Base-by-base conservation (phyloP, 306 rosid species). In the Cicer chorassanicum region DNA sequence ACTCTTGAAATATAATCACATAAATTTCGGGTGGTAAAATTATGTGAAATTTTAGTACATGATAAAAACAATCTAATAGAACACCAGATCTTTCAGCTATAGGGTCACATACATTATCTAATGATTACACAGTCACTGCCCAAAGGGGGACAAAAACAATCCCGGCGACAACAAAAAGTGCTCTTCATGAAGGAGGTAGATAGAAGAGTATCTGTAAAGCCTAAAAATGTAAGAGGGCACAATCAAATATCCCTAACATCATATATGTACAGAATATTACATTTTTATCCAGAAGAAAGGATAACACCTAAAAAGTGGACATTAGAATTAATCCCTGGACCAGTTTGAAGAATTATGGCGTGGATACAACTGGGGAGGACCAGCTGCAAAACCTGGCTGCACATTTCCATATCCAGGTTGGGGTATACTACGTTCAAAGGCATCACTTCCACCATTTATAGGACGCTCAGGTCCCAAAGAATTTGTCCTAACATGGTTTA, bases 281-380 rank as follows among this genome's bases (percentile, higher is more conserved):
- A 62, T 68, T 41, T 63, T 64, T 19, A 46, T 11, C 36, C 41
- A 72, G 6, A 64, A 21, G 49, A 13, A 40, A 43, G 1, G 18
- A 13, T 40, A 18, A 14, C 39, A 51, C 55, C 69, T 42, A 8
- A 65, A 39, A 65, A 16, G 61, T 45, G 48, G 1, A 6, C 55
- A 29, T 55, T 48, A 72, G 39, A 42, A 63, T 83, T 77, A 90
- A 55, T 76, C 85, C 36, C 82, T 67, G 55, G 82, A 83, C 90
- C 90, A 78, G n/a, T 88, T 92, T 1, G 89, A 82, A 7, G 92
- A 82, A 80, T 80, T 68, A 14, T 74, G 78, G 78, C 67, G 80
- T 16, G 91, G 78, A 80, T 78, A 74, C 12, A 46, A 8, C 7
- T 11, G 65, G 29, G 73, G 72, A 79, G 86, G 84, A 74, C 84